Evolutionary conservation across 2,329 filamentous ascomycete species (phyloP), one percentile per base, ranked within the genome.

Genomic region (Fusarium sp.): DNA sequence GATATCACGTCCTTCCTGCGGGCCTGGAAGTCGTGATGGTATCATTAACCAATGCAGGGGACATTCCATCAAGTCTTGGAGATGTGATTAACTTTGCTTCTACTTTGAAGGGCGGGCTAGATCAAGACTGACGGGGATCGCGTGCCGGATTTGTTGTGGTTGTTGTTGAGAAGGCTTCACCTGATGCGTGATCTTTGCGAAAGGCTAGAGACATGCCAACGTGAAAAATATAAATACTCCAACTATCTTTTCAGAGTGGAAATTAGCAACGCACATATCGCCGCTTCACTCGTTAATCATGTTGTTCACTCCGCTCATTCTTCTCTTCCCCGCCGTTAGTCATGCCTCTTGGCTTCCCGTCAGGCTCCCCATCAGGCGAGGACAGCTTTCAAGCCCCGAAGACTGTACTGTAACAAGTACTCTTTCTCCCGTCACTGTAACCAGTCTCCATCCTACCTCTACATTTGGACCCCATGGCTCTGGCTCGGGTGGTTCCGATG

Each of bases 251-350:
- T 14, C 45, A 9, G 7, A 1, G 20, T 22, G 13, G 5, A 14
- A 15, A 20, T 1, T 2, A 49, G 11, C 20, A 26, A 28, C 41
- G 14, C 57, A 39, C 47, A 28, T 15, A 48, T 39, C 39, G 47
- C 18, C 33, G 10, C 45, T 69, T 49, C 63, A 48, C 63, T 72
- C 68, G 42, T 68, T 72, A 64, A 64, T 26, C 28, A 72, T 72
- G 70, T 18, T 72, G 14, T 18, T 64, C 54, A 26, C 63, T 51
- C 31, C 45, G 22, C 48, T 72, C 63, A 5, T 69, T 63, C 18
- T 72, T 49, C 13, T 68, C 13, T 10, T 72, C 13, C 69, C 70
- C 9, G 48, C 58, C 7, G 58, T 38, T 12, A 42, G 39, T 35
- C 52, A 63, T n/a, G 70, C 68, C 17, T 63, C 63, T 35, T 67